phyloP scores from a whole-genome alignment of 164 flowering plant genomes.

The Stephania yunnanensis region DNA sequence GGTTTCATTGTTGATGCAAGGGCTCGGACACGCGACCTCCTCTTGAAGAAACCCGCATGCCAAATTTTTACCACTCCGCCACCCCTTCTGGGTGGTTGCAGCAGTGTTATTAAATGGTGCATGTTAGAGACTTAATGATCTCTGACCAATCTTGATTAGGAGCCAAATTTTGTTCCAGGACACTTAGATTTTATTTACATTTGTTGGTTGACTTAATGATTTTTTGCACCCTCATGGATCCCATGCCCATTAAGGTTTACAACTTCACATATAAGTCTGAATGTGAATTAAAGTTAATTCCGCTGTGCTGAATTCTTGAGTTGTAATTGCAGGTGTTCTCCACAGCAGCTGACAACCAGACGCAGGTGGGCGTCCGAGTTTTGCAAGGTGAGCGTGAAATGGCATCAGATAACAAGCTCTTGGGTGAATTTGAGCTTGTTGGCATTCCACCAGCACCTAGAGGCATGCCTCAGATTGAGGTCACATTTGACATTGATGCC shows the following conservation, averaged over 20 bases:
- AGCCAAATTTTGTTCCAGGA: neutral
- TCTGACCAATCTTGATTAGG: neutral
- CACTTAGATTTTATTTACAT: neutral
- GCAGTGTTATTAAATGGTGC: neutral
- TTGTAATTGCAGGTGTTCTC: slow-evolving; percentile 38
- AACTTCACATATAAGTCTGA: neutral
- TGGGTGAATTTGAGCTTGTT: slow-evolving; percentile 49
- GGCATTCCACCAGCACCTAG: slow-evolving; percentile 60
- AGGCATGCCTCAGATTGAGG: slow-evolving; percentile 55
- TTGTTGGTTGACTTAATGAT: neutral
- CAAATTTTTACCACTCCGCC: too few relatives aligned
- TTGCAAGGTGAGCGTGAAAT: slow-evolving; percentile 56
- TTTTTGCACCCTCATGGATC: neutral
- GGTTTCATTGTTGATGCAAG: too few relatives aligned
- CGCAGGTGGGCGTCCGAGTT: slow-evolving; percentile 50
- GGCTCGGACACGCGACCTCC: too few relatives aligned
- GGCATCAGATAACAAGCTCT: slow-evolving; percentile 48
- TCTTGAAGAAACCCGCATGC: too few relatives aligned
- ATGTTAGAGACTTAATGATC: neutral
- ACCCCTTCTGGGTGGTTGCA: too few relatives aligned
- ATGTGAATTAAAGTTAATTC: neutral
- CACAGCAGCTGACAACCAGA: slow-evolving; percentile 58
- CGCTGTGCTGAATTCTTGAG: neutral
- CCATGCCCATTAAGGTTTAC: neutral
- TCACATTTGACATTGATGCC: slow-evolving; percentile 56